Percentiles rank a stretch among this genome's conserved stretches.
These are phyloP conservation scores for Uronychia setigera DNA, from an alignment of 73 alveolate species.

Conservation along the genomic window DNA sequence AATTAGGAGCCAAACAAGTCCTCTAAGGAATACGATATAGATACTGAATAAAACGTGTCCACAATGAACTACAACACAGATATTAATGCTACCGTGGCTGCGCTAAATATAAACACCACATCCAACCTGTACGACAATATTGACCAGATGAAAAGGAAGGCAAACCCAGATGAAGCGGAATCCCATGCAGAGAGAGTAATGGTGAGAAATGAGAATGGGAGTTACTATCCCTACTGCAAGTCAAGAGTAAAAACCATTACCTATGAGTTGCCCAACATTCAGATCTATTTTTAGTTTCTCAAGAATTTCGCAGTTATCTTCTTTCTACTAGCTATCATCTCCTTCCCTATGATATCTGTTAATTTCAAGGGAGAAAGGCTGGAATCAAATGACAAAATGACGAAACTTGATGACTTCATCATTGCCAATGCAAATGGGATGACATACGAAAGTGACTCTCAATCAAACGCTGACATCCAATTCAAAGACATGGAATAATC, in stretches of 20 bases:
- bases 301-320: background rate
- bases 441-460: background rate
- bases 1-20: conserved; percentile 4
- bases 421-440: background rate
- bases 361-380: background rate
- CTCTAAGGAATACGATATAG: background rate
- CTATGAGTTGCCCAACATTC: background rate
- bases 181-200: background rate
- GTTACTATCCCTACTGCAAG: background rate
- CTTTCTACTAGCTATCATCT: background rate
- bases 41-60: background rate
- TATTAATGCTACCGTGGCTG: background rate
- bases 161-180: background rate
- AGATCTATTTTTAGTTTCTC: background rate
- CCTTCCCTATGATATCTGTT: background rate
- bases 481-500: background rate
- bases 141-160: background rate
- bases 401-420: background rate
- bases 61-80: background rate
- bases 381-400: background rate
- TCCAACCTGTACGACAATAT: background rate
- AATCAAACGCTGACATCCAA: background rate
- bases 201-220: background rate
- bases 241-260: background rate
- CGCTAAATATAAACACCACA: background rate